Conservation (phyloP, 106 monocot species). For the Cymbidium sinense region DNA sequence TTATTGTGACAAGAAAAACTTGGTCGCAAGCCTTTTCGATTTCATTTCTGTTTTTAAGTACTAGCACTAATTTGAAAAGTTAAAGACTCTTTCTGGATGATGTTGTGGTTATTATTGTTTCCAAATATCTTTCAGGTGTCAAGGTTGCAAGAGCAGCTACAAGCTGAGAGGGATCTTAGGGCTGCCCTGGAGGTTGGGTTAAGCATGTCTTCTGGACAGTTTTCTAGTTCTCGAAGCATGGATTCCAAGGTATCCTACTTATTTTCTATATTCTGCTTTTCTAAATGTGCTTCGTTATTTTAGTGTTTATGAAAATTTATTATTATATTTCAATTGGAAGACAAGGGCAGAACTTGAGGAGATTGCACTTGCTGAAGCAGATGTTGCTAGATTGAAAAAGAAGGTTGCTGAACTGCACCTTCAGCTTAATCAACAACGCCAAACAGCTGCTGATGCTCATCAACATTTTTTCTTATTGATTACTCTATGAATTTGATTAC, state of each 20-base stretch:
- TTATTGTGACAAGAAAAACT: not conserved
- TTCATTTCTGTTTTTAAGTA: not conserved
- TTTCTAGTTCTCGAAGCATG: conserved; percentile 81
- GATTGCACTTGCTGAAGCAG: conserved; percentile 97
- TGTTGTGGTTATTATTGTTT: not conserved
- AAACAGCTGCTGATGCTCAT: conserved; percentile 65
- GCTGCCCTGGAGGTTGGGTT: conserved; percentile 95
- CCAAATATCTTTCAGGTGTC: conserved; percentile 47
- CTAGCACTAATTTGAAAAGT: not conserved
- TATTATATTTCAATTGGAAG: conserved; percentile 32
- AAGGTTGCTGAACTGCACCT: conserved; percentile 97
- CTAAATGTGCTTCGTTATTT: not conserved
- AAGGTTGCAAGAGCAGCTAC: conserved; percentile 92
- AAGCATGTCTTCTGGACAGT: conserved; percentile 94
- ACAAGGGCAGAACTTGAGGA: conserved; percentile 98
- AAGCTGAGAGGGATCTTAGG: conserved; percentile 96
- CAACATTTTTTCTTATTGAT: conserved; percentile 36
- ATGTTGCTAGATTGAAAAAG: conserved; percentile 94
- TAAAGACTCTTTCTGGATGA: not conserved
- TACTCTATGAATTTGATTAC: not conserved
- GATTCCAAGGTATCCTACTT: conserved; percentile 63
- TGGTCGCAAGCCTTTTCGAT: not conserved
- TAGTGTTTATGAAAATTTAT: conserved; percentile 6
- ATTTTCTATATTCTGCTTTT: not conserved
- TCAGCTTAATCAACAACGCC: conserved; percentile 89